Conservation (phyloP, 306 rosid species). For the Luffa acutangula region DNA sequence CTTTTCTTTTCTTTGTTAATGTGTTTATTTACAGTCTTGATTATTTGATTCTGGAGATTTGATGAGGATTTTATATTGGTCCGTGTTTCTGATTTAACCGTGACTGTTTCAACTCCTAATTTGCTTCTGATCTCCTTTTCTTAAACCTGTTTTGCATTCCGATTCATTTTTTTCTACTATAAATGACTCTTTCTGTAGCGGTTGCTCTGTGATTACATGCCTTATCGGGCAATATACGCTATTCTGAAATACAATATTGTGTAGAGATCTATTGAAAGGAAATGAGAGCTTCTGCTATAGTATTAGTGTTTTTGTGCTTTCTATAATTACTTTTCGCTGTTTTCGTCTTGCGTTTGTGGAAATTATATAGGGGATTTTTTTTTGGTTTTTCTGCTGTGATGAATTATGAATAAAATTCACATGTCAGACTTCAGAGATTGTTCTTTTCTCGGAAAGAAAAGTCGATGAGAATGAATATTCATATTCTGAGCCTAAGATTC, state of each 20-base stretch:
- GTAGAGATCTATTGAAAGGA: neutral
- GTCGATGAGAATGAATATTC: slow-evolving; percentile 63
- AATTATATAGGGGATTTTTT: neutral
- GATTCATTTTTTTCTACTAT: neutral
- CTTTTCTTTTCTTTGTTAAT: neutral
- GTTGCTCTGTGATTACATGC: slow-evolving; percentile 66
- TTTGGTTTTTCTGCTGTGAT: slow-evolving; percentile 39
- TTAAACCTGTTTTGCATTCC: neutral
- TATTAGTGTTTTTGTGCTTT: neutral
- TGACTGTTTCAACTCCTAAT: slow-evolving; percentile 38
- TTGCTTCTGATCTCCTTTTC: slow-evolving; percentile 42
- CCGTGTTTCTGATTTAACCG: slow-evolving; percentile 67
- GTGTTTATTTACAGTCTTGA: accelerated
- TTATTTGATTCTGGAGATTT: slow-evolving; percentile 13
- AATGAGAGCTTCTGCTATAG: slow-evolving; percentile 36
- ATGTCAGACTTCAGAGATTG: slow-evolving; percentile 93
- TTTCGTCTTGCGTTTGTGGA: accelerated
- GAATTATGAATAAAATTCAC: slow-evolving; percentile 46
- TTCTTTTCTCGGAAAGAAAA: slow-evolving; percentile 2
- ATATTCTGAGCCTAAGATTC: slow-evolving; percentile 34
- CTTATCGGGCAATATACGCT: slow-evolving; percentile 64
- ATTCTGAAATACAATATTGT: slow-evolving; percentile 42
- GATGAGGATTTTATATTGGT: slow-evolving; percentile 52
- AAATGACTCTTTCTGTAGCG: neutral
- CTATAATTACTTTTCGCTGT: neutral